Percentiles rank a stretch among this genome's conserved stretches.
These are phyloP conservation scores for Fusarium anguioides DNA, from an alignment of 2,329 filamentous ascomycete genomes.

Conservation along the genomic window DNA sequence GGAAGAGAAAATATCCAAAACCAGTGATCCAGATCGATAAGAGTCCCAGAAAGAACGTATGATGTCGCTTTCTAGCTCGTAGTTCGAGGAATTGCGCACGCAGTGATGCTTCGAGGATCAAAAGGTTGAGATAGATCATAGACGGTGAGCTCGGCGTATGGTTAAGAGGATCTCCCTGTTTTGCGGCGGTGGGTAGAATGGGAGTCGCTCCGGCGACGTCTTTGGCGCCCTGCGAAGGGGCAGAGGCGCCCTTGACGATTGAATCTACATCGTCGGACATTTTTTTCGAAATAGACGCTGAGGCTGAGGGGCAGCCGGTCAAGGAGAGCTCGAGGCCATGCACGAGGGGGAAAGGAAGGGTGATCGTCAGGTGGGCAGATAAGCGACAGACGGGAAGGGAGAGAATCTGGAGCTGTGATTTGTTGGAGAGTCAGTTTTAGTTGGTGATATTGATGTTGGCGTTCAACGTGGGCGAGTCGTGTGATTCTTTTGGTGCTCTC, in stretches of 20 bases:
- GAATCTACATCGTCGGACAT: constrained; percentile 83
- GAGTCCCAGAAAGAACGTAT: constrained; percentile 89
- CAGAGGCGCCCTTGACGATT: constrained; percentile 89
- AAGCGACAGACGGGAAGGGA: constrained; percentile 7
- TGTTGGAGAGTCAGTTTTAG: constrained; percentile 1
- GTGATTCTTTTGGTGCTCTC: constrained; percentile 24
- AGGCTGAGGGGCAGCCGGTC: constrained; percentile 42
- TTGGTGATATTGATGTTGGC: constrained; percentile 9
- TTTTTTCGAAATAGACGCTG: constrained; percentile 2
- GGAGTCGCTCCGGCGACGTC: constrained; percentile 54
- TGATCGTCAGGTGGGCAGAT: constrained; percentile 23
- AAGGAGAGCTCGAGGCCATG: constrained; percentile 41
- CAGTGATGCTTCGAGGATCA: constrained; percentile 94
- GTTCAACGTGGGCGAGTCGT: constrained; percentile 30
- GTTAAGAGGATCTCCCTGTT: constrained; percentile 76
- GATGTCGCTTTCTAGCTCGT: constrained; percentile 86
- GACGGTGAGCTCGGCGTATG: constrained; percentile 89
- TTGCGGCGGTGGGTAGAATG: constrained; percentile 57
- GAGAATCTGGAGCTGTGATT: constrained; percentile 9
- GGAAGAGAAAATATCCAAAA: constrained; percentile 91
- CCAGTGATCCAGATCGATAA: constrained; percentile 83
- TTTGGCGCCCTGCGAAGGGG: constrained; percentile 66
- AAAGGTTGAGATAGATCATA: constrained; percentile 97
- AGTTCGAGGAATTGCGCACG: constrained; percentile 93
- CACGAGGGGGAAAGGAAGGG: constrained; percentile 8